These are phyloP conservation scores for Ogataea siamensis DNA, from an alignment of 805 yeast genomes.

Conservation along the genomic window DNA sequence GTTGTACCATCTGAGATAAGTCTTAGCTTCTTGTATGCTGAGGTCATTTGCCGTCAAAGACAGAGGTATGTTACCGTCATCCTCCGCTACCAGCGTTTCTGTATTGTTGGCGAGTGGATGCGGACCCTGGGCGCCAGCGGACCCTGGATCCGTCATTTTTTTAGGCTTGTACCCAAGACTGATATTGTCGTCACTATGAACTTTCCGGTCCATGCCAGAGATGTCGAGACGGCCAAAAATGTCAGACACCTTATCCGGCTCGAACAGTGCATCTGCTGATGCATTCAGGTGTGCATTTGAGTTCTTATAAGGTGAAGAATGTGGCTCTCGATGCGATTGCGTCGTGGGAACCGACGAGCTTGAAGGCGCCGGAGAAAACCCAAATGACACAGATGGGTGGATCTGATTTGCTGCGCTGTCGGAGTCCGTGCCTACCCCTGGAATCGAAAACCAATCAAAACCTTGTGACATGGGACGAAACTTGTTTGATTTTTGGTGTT, in stretches of 20 bases:
- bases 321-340: conserved; percentile 5
- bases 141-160: not conserved
- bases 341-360: conserved; percentile 11
- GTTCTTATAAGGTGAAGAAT: conserved; percentile 2
- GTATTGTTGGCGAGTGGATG: conserved; percentile 27
- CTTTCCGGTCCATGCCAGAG: conserved; percentile 17
- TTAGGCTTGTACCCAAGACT: conserved; percentile 11
- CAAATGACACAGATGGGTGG: conserved; percentile 55
- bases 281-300: not conserved
- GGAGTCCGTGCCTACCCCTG: conserved; percentile 16
- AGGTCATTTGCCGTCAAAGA: conserved; percentile 67
- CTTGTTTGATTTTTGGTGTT: conserved; percentile 2
- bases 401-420: conserved; percentile 14
- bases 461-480: conserved; percentile 18
- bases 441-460: conserved; percentile 25
- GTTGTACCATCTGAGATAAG: conserved; percentile 92
- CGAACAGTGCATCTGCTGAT: conserved; percentile 6
- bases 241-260: conserved; percentile 22
- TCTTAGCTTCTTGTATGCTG: conserved; percentile 72
- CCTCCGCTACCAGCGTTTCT: conserved; percentile 28
- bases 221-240: conserved; percentile 24
- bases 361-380: conserved; percentile 26
- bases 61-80: conserved; percentile 51
- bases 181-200: conserved; percentile 25
- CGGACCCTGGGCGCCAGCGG: conserved; percentile 3